Conservation (phyloP, 371 early-diverging fungal genomes). For the Saksenaea oblongispora region DNA sequence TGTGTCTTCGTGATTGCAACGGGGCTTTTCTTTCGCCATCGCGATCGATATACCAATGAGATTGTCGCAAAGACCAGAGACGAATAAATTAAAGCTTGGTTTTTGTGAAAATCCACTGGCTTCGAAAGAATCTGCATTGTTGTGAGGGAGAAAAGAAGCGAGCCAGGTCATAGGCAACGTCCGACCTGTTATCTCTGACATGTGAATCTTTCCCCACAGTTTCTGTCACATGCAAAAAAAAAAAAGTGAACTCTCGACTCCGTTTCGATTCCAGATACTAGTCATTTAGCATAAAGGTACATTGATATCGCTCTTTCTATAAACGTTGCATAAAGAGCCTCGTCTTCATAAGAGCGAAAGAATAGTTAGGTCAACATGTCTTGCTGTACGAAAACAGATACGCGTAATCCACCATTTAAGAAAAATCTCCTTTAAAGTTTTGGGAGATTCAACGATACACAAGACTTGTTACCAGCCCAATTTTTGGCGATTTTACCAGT, state of each 20-base stretch:
- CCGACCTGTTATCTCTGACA: neutral
- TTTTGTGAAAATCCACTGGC: slow-evolving; percentile 3
- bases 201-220: slow-evolving; percentile 5
- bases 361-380: no score
- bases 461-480: no score
- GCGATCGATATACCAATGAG: slow-evolving; percentile 10
- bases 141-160: neutral
- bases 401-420: no score
- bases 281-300: no score
- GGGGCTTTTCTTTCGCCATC: neutral
- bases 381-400: no score
- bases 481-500: no score
- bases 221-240: slow-evolving; percentile 5
- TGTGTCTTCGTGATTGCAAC: slow-evolving; percentile 7
- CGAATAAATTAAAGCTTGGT: slow-evolving; percentile 10
- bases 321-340: no score
- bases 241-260: neutral
- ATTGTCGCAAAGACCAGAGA: slow-evolving; percentile 14
- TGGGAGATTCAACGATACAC: no score
- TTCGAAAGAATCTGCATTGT: slow-evolving; percentile 1
- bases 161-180: neutral
- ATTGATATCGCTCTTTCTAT: no score
- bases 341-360: no score
- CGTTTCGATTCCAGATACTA: no score
- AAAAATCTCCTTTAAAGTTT: no score